Base-by-base conservation (phyloP, 306 rosid genomes). In the Gastrolobium villosum region DNA sequence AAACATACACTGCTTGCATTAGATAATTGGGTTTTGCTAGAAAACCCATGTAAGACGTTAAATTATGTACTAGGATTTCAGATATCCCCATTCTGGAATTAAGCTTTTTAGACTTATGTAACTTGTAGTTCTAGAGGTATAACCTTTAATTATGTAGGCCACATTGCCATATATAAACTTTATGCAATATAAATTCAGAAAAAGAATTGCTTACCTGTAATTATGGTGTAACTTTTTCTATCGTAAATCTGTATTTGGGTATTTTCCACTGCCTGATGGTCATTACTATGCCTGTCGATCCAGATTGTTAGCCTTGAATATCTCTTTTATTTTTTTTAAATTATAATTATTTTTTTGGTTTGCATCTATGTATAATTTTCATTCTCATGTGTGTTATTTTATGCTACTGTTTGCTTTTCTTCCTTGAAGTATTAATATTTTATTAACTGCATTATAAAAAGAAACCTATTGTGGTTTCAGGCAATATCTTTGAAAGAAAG, bases 401-500 rank as follows among this genome's bases (percentile, higher is more conserved):
- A 48, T 57, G 40, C 74, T 48, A 69, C 69, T 78, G 35, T 49
- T 48, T n/a, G n/a, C n/a, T 71, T 37, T 32, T 37, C 7, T 79
- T 69, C 37, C 45, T 31, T 14, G 5, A 36, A 31, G 39, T 46
- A 5, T 45, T 71, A 56, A 50, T 52, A 61, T 60, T 7, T 54
- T 70, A 48, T 35, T 6, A 20, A 31, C 72, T 41, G 48, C 44
- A 60, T 73, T 54, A 83, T 69, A 62, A 78, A 72, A 72, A 65
- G 72, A 79, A 78, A 32, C 69, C 54, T 74, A 36, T 74, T 81
- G 35, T 82, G 75, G 71, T 88, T 88, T 83, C 92, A 95, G 99
- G 96, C 90, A 30, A 91, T 95, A 86, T 83, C 90, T 81, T 26
- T 84, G 72, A 93, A 93, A 88, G 99, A 92, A 84, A 91, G 81